Evolutionary conservation across 805 yeast genomes (phyloP), one percentile per base, ranked within the genome.

Genomic region (Myxozyma kluyveri): DNA sequence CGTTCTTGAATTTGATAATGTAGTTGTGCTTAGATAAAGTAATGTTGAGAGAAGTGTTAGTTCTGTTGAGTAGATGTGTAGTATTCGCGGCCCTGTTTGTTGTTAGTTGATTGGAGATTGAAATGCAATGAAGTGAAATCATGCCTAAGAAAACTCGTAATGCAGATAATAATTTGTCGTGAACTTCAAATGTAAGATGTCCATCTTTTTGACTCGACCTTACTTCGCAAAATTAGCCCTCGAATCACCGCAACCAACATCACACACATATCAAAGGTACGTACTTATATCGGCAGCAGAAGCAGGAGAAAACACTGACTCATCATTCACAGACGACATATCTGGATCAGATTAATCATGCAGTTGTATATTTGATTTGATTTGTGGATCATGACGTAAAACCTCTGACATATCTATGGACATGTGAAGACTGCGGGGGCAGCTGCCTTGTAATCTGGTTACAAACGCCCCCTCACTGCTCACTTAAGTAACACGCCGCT

Each of bases 161-260:
- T 0, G 80, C 78, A 19, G 81, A 84, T 36, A 75, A 77, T 2
- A 89, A 59, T 57, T 84, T 81, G 2, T 71, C 67, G 33, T 76
- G 71, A 21, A 88, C 69, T 1, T 78, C 66, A 0, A 76, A 68
- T 60, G 83, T 85, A 39, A 87, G 80, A 61, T 84, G 87, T 3
- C 80, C 76, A 67, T 91, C 99, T 65, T 91, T 91, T 65, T 91
- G 97, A 65, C 88, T 83, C 1, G 97, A 88, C 47, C 96, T 77
- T 33, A 91, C 95, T 74, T 24, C 19, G 1, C 18, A 19, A n/a
- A 14, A 36, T 23, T 18, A 27, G 14, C 21, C 29, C 27, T 23
- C 46, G 18, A 50, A 14, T 29, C 23, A 35, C 19, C 23, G 29
- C 38, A 35, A n/a, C 41, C 48, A 31, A 19, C 17, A 12, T 35